Base-by-base conservation (phyloP, 2,329 filamentous ascomycete species). In the Fusarium vanettenii region DNA sequence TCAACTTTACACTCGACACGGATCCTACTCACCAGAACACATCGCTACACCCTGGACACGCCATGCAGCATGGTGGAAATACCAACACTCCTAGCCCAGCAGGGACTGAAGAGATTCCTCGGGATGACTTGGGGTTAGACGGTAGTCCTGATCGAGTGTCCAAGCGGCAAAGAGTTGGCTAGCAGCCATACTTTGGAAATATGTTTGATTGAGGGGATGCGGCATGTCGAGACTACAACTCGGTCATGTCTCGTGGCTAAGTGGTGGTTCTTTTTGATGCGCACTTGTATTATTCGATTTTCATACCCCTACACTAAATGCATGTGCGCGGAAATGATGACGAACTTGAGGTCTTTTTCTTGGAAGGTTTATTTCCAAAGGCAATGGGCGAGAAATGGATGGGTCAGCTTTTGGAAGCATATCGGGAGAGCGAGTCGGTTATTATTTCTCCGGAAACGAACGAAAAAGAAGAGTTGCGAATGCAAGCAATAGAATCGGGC, bases 1-100 rank as follows among this genome's bases (percentile, higher is more conserved):
- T 90, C 66, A 87, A 87, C 76, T 89, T 90, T 71, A 85, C 82
- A 39, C 82, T 89, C 7, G 86, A 88, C 64, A 76, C 81, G 5
- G 81, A 81, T 57, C 72, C 77, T 64, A 65, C 71, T 29, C 70
- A 79, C 37, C 52, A 71, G 20, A 80, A 82, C 25, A 80, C 85
- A 64, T 84, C 84, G 11, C 84, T 78, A 10, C 73, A 77, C 22
- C 66, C 71, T 25, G 73, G 71, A 20, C 73, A 72, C 31, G 39
- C 52, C 2, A 74, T 76, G 3, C 43, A 50, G 4, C 59, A 56
- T 3, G 10, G 52, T 14, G 71, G 69, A 9, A 60, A 60, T 18
- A 70, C 64, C 48, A 83, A 86, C 66, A 85, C 85, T 5, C 86
- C 86, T 4, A 89, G 87, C 69, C 83, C 86, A 13, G 84, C 84